Conservation (phyloP, 108 stramenopile genomes). For the Stephanodiscus triporus region DNA sequence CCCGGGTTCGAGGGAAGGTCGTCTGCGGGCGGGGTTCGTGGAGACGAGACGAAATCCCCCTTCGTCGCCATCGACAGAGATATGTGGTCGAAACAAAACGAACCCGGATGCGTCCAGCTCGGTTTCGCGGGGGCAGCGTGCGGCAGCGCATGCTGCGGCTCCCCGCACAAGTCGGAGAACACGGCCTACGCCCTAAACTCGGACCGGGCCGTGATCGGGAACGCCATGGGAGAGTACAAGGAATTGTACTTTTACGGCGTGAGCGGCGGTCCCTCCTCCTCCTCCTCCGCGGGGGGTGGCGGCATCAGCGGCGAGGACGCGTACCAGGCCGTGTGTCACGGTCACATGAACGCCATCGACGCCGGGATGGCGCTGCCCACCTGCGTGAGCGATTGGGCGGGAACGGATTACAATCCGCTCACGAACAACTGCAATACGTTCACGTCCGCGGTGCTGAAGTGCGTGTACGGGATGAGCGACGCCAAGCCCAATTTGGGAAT, state of each 20-base stretch:
- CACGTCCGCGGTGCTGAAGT: conserved; percentile 45
- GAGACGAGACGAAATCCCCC: conserved; percentile 3
- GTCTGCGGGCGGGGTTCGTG: background rate
- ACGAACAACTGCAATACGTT: conserved; percentile 59
- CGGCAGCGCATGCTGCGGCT: conserved; percentile 33
- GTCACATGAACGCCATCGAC: conserved; percentile 34
- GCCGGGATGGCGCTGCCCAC: conserved; percentile 17
- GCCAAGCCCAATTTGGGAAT: conserved; percentile 47
- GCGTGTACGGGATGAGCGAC: conserved; percentile 53
- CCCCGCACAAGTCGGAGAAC: conserved; percentile 37
- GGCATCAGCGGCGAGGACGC: conserved; percentile 24
- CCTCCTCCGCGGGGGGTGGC: conserved; percentile 6
- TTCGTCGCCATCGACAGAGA: conserved; percentile 21
- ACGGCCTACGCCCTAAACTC: conserved; percentile 40
- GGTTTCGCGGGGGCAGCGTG: conserved; percentile 40
- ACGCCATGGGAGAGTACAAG: conserved; percentile 50
- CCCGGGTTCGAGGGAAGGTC: background rate
- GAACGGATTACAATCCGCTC: conserved; percentile 50
- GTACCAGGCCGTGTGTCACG: conserved; percentile 37
- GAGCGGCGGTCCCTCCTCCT: background rate
- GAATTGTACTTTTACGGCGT: conserved; percentile 43
- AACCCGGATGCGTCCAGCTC: conserved; percentile 34
- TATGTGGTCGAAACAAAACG: conserved; percentile 26
- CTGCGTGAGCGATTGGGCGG: conserved; percentile 52
- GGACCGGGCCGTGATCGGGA: conserved; percentile 38